Evolutionary conservation across 23 red algal species (phyloP).

Genomic region (Gracilaria gracilis): DNA sequence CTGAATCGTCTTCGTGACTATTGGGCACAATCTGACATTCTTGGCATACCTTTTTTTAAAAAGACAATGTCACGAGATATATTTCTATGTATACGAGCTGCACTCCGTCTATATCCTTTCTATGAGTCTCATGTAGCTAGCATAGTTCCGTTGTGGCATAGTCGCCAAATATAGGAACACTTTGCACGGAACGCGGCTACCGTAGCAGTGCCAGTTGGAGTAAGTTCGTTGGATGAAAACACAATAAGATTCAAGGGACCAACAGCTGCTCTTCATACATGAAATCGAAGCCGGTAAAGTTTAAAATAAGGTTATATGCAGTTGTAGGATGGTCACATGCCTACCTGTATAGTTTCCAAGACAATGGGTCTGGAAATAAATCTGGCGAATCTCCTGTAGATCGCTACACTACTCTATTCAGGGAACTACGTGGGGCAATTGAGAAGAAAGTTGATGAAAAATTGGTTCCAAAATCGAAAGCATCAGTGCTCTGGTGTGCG

Average conservation of each 20-base stretch:
- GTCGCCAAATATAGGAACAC: neutral
- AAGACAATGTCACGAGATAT: neutral
- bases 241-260: neutral
- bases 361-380: constrained; percentile 31
- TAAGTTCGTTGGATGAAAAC: constrained; percentile 16
- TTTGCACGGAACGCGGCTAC: neutral
- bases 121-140: neutral
- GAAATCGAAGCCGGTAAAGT: constrained; percentile 20
- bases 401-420: neutral
- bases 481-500: neutral
- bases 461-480: neutral
- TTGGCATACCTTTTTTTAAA: neutral
- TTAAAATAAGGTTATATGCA: constrained; percentile 9
- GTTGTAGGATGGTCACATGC: neutral
- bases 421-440: neutral
- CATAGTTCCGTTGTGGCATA: neutral
- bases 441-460: neutral
- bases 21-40: neutral
- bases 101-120: neutral
- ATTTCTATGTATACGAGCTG: neutral
- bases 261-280: neutral
- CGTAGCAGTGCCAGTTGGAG: neutral
- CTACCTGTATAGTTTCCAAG: neutral
- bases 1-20: neutral
- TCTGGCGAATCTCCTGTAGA: neutral